phyloP scores from a whole-genome alignment of 805 yeast genomes.

The Candida palmyrensis region DNA sequence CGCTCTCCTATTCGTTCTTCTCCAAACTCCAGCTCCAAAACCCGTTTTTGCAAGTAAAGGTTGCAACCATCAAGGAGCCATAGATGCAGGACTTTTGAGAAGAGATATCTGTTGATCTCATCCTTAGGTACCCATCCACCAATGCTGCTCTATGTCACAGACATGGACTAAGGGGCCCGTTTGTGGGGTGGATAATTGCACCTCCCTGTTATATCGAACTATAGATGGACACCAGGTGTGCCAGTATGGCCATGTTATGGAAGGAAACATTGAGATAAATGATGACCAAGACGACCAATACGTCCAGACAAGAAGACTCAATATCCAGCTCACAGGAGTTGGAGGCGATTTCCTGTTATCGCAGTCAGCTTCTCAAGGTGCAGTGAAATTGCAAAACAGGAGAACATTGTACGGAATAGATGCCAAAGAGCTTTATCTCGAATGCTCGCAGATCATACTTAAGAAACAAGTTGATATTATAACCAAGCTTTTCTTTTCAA shows the following conservation, averaged over 20 bases:
- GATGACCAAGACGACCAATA: slow-evolving; percentile 71
- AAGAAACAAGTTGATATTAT: slow-evolving; percentile 35
- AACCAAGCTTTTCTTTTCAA: slow-evolving; percentile 6
- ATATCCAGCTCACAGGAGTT: slow-evolving; percentile 35
- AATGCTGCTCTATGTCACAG: slow-evolving; percentile 6
- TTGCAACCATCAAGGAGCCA: too few species aligned
- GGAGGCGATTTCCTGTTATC: slow-evolving; percentile 21
- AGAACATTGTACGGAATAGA: slow-evolving; percentile 40
- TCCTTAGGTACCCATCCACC: too few species aligned
- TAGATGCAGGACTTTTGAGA: too few species aligned
- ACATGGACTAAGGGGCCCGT: slow-evolving; percentile 66
- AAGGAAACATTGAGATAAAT: slow-evolving; percentile 70
- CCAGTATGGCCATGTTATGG: slow-evolving; percentile 86
- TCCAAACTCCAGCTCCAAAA: too few species aligned
- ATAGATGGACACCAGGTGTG: slow-evolving; percentile 80
- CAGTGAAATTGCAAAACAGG: slow-evolving; percentile 9
- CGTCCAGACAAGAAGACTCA: slow-evolving; percentile 51
- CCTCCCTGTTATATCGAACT: slow-evolving; percentile 66
- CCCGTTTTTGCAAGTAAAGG: too few species aligned
- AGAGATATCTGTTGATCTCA: too few species aligned
- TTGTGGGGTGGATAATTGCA: slow-evolving; percentile 90
- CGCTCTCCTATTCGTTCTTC: too few species aligned
- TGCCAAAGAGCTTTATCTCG: slow-evolving; percentile 40
- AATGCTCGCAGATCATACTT: slow-evolving; percentile 48
- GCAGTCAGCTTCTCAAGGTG: background rate